phyloP scores from a whole-genome alignment of 768 basidiomycete genomes.

The Neoboletus magnificus region DNA sequence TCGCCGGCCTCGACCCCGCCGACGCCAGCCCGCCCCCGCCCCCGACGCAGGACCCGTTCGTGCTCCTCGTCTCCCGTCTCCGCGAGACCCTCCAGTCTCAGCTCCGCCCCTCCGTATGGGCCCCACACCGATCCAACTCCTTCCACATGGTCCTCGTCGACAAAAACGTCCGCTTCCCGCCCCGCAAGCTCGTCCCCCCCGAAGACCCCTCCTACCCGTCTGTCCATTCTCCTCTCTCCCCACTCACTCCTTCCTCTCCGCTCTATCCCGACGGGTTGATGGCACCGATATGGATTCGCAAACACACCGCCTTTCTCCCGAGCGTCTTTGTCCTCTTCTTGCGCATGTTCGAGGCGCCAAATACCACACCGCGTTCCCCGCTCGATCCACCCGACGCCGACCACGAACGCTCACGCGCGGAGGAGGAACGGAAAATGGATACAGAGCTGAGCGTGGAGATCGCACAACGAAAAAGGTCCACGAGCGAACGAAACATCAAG shows the following conservation, averaged over 20 bases:
- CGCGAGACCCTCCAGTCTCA: conserved; percentile 66
- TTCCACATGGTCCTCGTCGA: conserved; percentile 88
- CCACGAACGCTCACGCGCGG: conserved; percentile 52
- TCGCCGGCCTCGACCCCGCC: conserved; percentile 61
- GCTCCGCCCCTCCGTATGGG: conserved; percentile 65
- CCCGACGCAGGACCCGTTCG: conserved; percentile 56
- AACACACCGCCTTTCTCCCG: conserved; percentile 88
- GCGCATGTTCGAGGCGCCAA: conserved; percentile 69
- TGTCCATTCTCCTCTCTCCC: conserved; percentile 90
- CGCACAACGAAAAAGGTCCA: conserved; percentile 70
- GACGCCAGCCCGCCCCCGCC: conserved; percentile 6
- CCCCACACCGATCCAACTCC: conserved; percentile 63
- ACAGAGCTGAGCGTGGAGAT: conserved; percentile 78
- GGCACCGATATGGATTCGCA: conserved; percentile 96
- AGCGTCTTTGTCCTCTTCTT: conserved; percentile 92
- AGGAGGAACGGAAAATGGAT: conserved; percentile 72
- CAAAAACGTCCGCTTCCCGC: conserved; percentile 80
- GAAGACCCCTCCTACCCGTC: conserved; percentile 55
- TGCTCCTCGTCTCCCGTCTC: conserved; percentile 54
- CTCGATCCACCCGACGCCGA: conserved; percentile 53
- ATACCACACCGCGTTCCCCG: conserved; percentile 45
- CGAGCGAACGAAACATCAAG: conserved; percentile 86
- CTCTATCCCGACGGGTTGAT: conserved; percentile 94
- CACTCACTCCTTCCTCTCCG: conserved; percentile 83
- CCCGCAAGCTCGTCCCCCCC: conserved; percentile 65